Evolutionary conservation across 164 flowering plant genomes (phyloP).

Genomic region (Hamamelis virginiana): DNA sequence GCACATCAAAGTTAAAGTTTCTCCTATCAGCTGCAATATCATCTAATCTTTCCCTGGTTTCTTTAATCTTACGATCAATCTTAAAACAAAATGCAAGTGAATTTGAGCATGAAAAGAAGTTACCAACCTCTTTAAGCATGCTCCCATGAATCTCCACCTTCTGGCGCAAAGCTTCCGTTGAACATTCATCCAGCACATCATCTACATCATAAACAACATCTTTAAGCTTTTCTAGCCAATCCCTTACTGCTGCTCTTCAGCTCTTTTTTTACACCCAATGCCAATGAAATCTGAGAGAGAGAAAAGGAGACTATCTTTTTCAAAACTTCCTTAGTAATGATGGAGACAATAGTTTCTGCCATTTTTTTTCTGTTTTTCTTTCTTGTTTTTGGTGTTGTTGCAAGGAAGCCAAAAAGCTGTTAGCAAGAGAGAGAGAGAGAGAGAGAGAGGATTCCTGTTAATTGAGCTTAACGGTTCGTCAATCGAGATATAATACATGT

Average conservation of each 20-base stretch:
- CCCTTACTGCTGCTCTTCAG: not conserved
- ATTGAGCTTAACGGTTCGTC: too few species aligned
- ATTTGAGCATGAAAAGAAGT: not conserved
- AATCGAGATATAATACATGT: too few species aligned
- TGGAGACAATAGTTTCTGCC: too few species aligned
- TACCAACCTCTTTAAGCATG: not conserved
- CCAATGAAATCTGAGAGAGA: too few species aligned
- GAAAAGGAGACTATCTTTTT: too few species aligned
- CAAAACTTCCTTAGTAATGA: too few species aligned
- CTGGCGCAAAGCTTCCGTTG: not conserved
- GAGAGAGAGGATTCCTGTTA: too few species aligned
- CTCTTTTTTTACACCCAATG: too few species aligned
- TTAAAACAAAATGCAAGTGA: not conserved
- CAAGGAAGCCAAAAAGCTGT: too few species aligned
- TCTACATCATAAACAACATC: slow-evolving; percentile 15
- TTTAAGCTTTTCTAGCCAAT: slow-evolving; percentile 19
- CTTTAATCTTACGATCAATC: not conserved
- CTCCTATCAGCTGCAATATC: not conserved
- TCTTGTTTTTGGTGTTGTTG: too few species aligned
- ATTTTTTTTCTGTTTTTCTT: too few species aligned
- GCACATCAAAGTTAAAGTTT: not conserved
- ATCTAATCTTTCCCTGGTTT: not conserved
- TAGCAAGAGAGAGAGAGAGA: too few species aligned
- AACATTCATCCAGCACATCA: slow-evolving; percentile 12
- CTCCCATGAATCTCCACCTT: not conserved